Evolutionary conservation across 1,284 basidiomycete species (phyloP).

Genomic region (Malassezia pachydermatis): DNA sequence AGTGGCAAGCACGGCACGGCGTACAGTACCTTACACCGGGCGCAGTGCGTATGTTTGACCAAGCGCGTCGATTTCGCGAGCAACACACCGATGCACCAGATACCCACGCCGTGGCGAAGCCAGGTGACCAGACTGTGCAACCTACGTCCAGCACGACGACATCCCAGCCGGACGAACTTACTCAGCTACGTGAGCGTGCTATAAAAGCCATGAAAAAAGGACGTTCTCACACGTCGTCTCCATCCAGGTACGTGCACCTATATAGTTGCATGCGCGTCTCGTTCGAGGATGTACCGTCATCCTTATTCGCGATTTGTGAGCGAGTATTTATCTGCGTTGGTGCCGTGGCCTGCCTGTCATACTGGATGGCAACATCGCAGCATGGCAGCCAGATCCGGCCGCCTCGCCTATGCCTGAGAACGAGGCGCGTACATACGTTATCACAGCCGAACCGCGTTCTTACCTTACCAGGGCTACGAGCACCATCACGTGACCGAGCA

Average conservation of each 20-base stretch:
- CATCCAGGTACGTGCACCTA: too few species aligned
- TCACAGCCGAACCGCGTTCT: too few species aligned
- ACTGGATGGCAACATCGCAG: too few species aligned
- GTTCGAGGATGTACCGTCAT: constrained; percentile 18
- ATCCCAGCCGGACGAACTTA: background rate
- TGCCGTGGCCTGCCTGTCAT: too few species aligned
- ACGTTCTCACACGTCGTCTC: background rate
- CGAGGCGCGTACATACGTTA: too few species aligned
- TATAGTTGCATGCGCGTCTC: background rate
- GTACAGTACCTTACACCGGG: constrained; percentile 16
- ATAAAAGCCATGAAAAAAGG: constrained; percentile 2
- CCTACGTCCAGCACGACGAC: background rate
- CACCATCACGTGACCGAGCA: constrained; percentile 14
- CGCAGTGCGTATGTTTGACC: constrained; percentile 17
- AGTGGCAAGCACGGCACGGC: constrained; percentile 15
- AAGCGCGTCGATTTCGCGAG: constrained; percentile 15
- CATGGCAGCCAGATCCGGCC: too few species aligned
- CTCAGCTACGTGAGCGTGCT: constrained; percentile 9
- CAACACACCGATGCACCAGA: background rate
- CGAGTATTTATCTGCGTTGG: too few species aligned
- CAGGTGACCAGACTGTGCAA: background rate
- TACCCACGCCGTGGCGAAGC: background rate
- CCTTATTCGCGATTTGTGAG: constrained; percentile 18
- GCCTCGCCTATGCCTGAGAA: too few species aligned
- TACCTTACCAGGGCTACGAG: background rate